Base-by-base conservation (phyloP, 1,139 yeast species). In the Fermentozyma sake region DNA sequence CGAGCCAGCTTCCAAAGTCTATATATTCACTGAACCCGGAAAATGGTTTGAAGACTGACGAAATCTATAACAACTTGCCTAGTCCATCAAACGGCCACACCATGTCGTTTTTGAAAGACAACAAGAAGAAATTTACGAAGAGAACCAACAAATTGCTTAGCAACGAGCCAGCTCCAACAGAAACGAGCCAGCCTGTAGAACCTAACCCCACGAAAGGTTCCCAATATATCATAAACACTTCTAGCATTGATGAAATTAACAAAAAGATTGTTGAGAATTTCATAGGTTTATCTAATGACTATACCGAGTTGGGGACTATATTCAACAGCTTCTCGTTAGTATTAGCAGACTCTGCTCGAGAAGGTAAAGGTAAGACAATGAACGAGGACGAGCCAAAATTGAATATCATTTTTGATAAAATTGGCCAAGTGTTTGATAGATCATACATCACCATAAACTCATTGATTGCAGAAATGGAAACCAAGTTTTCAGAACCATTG, bases 401-500 rank as follows among this genome's bases (percentile, higher is more conserved):
- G 26, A 57, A 58, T 35, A 36, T 60, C 7, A 49, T 66, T 1
- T 51, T 66, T 31, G 95, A 87, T 39, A 74, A 76, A 37, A 70
- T 85, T 9, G 95, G 96, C 4, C 86, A 81, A 47, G 79, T 83
- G 0, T 79, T 82, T 44, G 96, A 86, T 48, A 70, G 83, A 23
- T 76, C 79, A 18, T 79, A 76, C 33, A 64, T 80, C 22, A 69
- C 83, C 9, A 68, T 86, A 20, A 83, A 79, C 37, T 66, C 76
- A 4, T 62, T 89, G 13, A 78, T 81, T n/a, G 72, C 76, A 21
- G 74, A 76, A 24, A 61, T 89, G 24, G 79, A 84, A 37, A 73
- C 85, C 7, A 75, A 77, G 30, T 79, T 87, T 41, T 72, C 85
- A 21, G 97, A 89, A 48, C 95, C 95, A 4, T 60, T 89, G 18